Evolutionary conservation across 2,329 filamentous ascomycete species (phyloP).

Genomic region (Xylariales sp.): DNA sequence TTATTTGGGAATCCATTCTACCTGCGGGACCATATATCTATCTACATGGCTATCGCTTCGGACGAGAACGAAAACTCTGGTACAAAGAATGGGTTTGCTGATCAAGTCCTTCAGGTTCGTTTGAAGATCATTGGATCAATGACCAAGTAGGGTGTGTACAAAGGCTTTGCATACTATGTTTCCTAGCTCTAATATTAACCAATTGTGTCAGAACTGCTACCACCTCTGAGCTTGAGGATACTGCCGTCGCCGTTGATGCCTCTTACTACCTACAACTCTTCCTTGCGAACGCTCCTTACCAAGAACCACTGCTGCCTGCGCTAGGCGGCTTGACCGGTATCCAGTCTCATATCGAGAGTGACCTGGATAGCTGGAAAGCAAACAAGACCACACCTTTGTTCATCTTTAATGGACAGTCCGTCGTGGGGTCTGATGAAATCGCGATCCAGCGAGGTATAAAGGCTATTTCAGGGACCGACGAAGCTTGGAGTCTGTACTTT

Average conservation of each 20-base stretch:
- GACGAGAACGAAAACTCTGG: slow-evolving; percentile 2
- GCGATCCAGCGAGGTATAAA: slow-evolving; percentile 71
- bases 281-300: slow-evolving; percentile 74
- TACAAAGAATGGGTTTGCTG: slow-evolving; percentile 33
- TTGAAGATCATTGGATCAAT: slow-evolving; percentile 57
- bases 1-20: not conserved
- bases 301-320: slow-evolving; percentile 89
- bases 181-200: slow-evolving; percentile 31
- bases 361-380: slow-evolving; percentile 78
- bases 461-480: slow-evolving; percentile 76
- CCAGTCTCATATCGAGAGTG: slow-evolving; percentile 77
- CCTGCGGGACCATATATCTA: not conserved
- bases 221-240: slow-evolving; percentile 77
- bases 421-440: slow-evolving; percentile 79
- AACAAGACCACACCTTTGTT: slow-evolving; percentile 83
- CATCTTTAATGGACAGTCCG: slow-evolving; percentile 88
- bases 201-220: slow-evolving; percentile 63
- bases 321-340: slow-evolving; percentile 89
- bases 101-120: slow-evolving; percentile 49
- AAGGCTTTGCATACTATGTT: not conserved
- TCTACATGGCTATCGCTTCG: not conserved
- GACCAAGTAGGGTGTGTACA: slow-evolving; percentile 50
- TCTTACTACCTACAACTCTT: slow-evolving; percentile 87
- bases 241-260: slow-evolving; percentile 68
- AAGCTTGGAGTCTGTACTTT: slow-evolving; percentile 90